Evolutionary conservation across 805 yeast genomes (phyloP).

Genomic region (Pichia phayaonensis): DNA sequence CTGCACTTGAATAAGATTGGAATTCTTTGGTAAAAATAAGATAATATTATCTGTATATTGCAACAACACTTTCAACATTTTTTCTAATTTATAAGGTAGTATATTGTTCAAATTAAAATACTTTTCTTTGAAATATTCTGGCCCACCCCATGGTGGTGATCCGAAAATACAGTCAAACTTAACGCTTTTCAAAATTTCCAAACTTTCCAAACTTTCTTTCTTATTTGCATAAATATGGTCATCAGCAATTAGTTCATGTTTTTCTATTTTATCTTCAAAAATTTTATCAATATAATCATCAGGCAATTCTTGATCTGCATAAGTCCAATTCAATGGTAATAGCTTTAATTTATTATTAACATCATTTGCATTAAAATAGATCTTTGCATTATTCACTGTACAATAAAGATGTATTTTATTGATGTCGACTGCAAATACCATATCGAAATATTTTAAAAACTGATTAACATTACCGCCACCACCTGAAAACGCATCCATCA

Average conservation of each 20-base stretch:
- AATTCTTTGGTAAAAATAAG: constrained; percentile 55
- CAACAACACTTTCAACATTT: constrained; percentile 34
- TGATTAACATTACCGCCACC: constrained; percentile 85
- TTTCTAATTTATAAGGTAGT: constrained; percentile 40
- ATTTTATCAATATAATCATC: constrained; percentile 5
- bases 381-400: constrained; percentile 53
- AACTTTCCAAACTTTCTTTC: constrained; percentile 8
- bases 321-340: constrained; percentile 40
- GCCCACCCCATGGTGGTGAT: constrained; percentile 88
- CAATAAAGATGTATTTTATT: constrained; percentile 57
- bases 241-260: neutral
- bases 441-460: constrained; percentile 50
- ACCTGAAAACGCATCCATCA: constrained; percentile 70
- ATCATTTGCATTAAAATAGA: constrained; percentile 37
- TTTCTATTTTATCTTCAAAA: constrained; percentile 11
- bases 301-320: constrained; percentile 7
- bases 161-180: constrained; percentile 52
- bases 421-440: constrained; percentile 56
- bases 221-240: constrained; percentile 4
- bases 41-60: constrained; percentile 41
- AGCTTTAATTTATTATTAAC: constrained; percentile 45
- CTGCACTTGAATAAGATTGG: constrained; percentile 43
- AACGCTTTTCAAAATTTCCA: constrained; percentile 5
- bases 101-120: constrained; percentile 38
- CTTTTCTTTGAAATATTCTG: constrained; percentile 38